These are phyloP conservation scores for Croton laevigatus DNA, from an alignment of 441 rosid species.

Conservation along the genomic window DNA sequence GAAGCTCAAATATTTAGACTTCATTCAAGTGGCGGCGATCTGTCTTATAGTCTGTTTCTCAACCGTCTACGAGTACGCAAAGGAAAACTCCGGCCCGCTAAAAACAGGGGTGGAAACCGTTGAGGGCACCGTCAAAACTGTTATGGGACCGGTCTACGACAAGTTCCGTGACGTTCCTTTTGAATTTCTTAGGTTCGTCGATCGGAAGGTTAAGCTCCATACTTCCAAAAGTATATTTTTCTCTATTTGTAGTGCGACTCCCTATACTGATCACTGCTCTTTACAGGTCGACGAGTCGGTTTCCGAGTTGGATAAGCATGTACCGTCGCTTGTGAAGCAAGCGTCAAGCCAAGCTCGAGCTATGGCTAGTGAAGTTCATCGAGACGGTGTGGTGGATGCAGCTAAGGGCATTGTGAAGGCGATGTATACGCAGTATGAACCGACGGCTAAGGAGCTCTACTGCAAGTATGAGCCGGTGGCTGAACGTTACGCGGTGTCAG, in stretches of 20 bases:
- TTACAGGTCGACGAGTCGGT: constrained; percentile 61
- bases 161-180: constrained; percentile 71
- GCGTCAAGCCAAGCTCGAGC: constrained; percentile 64
- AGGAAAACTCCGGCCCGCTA: constrained; percentile 80
- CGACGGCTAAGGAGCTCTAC: constrained; percentile 65
- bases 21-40: constrained; percentile 65
- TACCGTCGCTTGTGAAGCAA: constrained; percentile 60
- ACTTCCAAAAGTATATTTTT: background rate
- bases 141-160: constrained; percentile 69
- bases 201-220: constrained; percentile 53
- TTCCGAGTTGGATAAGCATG: constrained; percentile 51
- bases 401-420: constrained; percentile 62
- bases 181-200: constrained; percentile 67
- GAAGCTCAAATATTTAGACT: constrained; percentile 64
- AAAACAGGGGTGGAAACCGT: constrained; percentile 74
- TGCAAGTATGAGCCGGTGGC: constrained; percentile 69
- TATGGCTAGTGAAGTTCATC: constrained; percentile 58
- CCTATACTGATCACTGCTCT: constrained; percentile 15
- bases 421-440: constrained; percentile 62
- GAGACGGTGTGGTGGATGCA: constrained; percentile 55
- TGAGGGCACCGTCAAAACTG: constrained; percentile 76
- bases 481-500: constrained; percentile 61
- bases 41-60: constrained; percentile 47
- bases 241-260: constrained; percentile 11
- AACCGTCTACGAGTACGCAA: constrained; percentile 57